Base-by-base conservation (phyloP, 345 rosid genomes). In the Alliaria petiolata region DNA sequence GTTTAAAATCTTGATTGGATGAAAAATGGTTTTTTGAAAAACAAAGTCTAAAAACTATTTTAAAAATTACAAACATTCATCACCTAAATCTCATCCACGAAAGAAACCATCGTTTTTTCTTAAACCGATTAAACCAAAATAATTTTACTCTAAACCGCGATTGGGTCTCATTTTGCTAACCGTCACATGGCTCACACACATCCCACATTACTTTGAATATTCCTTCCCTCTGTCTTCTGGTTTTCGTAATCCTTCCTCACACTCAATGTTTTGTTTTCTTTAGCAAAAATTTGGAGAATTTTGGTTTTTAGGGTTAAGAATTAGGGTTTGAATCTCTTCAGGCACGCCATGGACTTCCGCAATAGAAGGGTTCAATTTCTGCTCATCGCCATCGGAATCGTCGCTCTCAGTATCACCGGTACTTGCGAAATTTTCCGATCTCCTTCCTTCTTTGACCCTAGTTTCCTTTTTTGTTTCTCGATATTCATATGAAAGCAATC, bases 331-430 rank as follows among this genome's bases (percentile, higher is more conserved):
- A 38, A 51, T 22, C 19, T 45, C 36, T 5, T 22, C 7, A 62
- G 5, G 9, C 15, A 33, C 40, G 45, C 56, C 52, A 91, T 93
- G 89, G 92, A 87, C 83, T 67, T 93, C 57, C 78, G 80, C 61
- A 81, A 61, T 40, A 79, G 70, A 72, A 78, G 89, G 56, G 68
- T 86, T 28, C 89, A 65, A 54, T 42, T 91, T 69, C 70, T 87
- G 5, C 53, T 84, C 78, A 33, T 79, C 70, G 67, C 83, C 39
- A 78, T 64, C 50, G 97, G 91, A 53, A 49, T 89, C 77, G 35
- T 86, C 64, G 73, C 69, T 61, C 97, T 93, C 53, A 86, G 98
- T 59, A 72, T 89, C 72, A 76, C 89, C 47, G 96, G 98, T 90
- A 80, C 66, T 61, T 62, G 13, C 6, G 1, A 30, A 44, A 71